These are phyloP conservation scores for Phytopythium ostracodes DNA, from an alignment of 352 stramenopile species.

Conservation along the genomic window DNA sequence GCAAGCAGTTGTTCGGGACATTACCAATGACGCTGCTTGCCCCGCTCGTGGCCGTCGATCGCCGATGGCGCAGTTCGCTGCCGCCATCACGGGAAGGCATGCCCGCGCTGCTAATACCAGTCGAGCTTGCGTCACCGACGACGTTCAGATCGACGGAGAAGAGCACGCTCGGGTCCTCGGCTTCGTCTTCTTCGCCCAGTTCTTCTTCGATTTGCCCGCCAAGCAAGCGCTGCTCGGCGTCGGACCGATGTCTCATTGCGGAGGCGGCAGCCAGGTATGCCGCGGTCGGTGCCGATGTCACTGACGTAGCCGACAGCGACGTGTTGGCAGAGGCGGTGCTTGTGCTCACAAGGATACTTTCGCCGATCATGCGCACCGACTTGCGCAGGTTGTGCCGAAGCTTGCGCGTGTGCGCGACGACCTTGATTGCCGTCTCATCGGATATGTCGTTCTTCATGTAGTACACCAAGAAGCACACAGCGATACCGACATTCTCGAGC, in stretches of 20 bases:
- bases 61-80: conserved; percentile 13
- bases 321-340: neutral
- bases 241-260: neutral
- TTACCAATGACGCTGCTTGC: neutral
- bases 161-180: conserved; percentile 20
- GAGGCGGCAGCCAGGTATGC: neutral
- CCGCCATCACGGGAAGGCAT: neutral
- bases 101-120: neutral
- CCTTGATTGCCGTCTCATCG: conserved; percentile 45
- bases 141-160: conserved; percentile 31
- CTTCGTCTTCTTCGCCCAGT: neutral
- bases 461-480: conserved; percentile 45
- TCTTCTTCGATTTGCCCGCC: neutral
- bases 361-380: conserved; percentile 52
- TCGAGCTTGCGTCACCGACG: neutral
- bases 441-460: conserved; percentile 52
- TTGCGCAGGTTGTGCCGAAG: conserved; percentile 52
- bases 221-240: neutral
- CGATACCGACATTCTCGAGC: conserved; percentile 52
- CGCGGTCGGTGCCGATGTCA: neutral
- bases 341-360: conserved; percentile 38
- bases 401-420: conserved; percentile 46
- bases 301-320: neutral
- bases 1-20: neutral
- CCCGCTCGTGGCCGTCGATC: conserved; percentile 3